These are phyloP conservation scores for Euphrasia confusa DNA, from an alignment of 257 asterid species.

Conservation along the genomic window DNA sequence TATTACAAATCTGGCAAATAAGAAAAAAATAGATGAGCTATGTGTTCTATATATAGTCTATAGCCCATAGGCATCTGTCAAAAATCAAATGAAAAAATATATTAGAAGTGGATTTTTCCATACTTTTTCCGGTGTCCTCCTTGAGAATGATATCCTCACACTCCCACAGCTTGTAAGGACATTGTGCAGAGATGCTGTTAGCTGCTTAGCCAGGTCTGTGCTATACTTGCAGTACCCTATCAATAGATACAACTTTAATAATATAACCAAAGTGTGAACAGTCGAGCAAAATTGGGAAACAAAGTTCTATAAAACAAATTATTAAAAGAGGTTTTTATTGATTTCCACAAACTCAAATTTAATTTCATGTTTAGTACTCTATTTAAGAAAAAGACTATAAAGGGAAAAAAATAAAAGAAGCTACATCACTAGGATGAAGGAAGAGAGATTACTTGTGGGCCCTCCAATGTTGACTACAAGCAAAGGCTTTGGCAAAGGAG, in stretches of 20 bases:
- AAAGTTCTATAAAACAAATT: not conserved
- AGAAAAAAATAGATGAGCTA: conserved; percentile 5
- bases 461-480: conserved; percentile 92
- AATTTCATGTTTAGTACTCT: not conserved
- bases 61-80: conserved; percentile 2
- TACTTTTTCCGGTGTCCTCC: conserved; percentile 93
- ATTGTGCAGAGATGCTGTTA: conserved; percentile 63
- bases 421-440: conserved; percentile 23
- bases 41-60: not conserved
- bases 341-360: conserved; percentile 6
- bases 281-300: not conserved
- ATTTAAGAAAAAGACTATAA: not conserved
- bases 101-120: conserved; percentile 18
- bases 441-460: conserved; percentile 66
- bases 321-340: not conserved
- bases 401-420: not conserved
- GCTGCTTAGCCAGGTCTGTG: conserved; percentile 79
- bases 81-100: conserved; percentile 10
- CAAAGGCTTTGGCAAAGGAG: conserved; percentile 81
- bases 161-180: conserved; percentile 85
- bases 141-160: conserved; percentile 86
- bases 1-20: conserved; percentile 46
- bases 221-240: conserved; percentile 86
- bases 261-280: conserved; percentile 2
- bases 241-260: conserved; percentile 27